These are phyloP conservation scores for Picea mariana DNA, from an alignment of 83 land plant species.

Conservation along the genomic window DNA sequence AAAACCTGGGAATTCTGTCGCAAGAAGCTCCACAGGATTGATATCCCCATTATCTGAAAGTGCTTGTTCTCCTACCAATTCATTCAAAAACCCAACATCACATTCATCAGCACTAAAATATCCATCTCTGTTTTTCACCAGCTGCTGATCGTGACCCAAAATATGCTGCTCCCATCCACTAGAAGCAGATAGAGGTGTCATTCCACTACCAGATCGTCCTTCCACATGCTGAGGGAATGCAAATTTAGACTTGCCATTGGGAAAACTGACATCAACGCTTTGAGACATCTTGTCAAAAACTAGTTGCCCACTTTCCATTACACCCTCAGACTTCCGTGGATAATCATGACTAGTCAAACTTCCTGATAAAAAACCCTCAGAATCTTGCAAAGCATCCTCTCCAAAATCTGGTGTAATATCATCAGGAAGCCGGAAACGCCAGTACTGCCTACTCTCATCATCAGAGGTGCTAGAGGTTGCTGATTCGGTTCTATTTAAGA, in stretches of 20 bases:
- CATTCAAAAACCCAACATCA: no score
- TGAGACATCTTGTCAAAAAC: conserved; percentile 28
- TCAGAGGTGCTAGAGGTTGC: conserved; percentile 67
- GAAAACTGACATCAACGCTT: conserved; percentile 14
- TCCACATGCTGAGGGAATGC: conserved; percentile 32
- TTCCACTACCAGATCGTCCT: conserved; percentile 27
- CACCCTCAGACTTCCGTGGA: conserved; percentile 28
- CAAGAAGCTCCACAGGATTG: no score
- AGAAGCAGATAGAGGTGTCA: conserved; percentile 17
- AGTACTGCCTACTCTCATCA: conserved; percentile 78
- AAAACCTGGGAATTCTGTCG: no score
- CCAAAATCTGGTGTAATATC: conserved; percentile 83
- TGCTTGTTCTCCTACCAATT: no score
- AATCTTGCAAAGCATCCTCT: conserved; percentile 44
- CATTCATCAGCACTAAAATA: no score
- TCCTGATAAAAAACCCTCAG: conserved; percentile 33
- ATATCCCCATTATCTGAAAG: no score
- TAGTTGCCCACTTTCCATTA: conserved; percentile 25
- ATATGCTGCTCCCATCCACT: not conserved
- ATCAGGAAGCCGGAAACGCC: conserved; percentile 87
- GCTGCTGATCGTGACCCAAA: no score
- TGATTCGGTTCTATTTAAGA: conserved; percentile 62
- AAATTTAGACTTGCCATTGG: conserved; percentile 30
- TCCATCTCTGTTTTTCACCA: no score
- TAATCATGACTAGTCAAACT: conserved; percentile 45